Percentiles rank a stretch among this genome's conserved stretches.
phyloP scores from a whole-genome alignment of 140 eudicot genomes.

The Ambrosia hybrid region DNA sequence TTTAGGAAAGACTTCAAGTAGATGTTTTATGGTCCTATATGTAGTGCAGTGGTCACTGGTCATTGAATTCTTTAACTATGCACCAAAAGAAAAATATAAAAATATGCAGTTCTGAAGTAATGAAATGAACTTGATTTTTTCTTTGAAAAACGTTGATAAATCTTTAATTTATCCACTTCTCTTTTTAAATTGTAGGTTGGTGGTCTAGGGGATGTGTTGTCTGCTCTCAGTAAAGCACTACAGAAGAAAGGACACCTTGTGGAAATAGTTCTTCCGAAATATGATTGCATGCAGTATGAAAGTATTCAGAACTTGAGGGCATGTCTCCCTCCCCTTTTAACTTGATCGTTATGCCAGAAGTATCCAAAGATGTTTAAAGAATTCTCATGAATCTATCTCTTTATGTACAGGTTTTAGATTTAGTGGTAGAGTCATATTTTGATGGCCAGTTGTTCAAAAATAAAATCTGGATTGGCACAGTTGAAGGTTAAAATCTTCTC shows the following conservation, averaged over 20 bases:
- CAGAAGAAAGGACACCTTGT: conserved; percentile 96
- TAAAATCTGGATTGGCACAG: conserved; percentile 94
- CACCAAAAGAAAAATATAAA: neutral
- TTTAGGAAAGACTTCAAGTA: neutral
- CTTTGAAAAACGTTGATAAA: conserved; percentile 6
- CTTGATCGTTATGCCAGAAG: conserved; percentile 4
- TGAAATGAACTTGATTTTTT: conserved; percentile 1
- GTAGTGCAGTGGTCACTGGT: neutral
- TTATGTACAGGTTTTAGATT: conserved; percentile 64
- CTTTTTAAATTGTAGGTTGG: conserved; percentile 61
- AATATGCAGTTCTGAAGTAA: neutral
- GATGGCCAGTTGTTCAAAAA: conserved; percentile 79
- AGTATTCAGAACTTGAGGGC: conserved; percentile 68
- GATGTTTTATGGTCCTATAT: neutral
- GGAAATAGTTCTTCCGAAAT: conserved; percentile 85
- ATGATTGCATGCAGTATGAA: conserved; percentile 91
- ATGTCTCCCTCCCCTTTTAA: conserved; percentile 13
- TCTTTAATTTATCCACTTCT: conserved; percentile 17
- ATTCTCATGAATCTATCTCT: conserved; percentile 14
- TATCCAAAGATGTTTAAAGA: neutral
- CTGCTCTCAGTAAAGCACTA: conserved; percentile 91
- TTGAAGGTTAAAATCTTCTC: conserved; percentile 61
- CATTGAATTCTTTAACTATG: neutral
- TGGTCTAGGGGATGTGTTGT: conserved; percentile 95
- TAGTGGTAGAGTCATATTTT: conserved; percentile 78